A percentile compares a stretch with the other conserved stretches of the same genome.
These are phyloP conservation scores for Penicillium coprophilum DNA, from an alignment of 495 filamentous ascomycete species.

Conservation along the genomic window DNA sequence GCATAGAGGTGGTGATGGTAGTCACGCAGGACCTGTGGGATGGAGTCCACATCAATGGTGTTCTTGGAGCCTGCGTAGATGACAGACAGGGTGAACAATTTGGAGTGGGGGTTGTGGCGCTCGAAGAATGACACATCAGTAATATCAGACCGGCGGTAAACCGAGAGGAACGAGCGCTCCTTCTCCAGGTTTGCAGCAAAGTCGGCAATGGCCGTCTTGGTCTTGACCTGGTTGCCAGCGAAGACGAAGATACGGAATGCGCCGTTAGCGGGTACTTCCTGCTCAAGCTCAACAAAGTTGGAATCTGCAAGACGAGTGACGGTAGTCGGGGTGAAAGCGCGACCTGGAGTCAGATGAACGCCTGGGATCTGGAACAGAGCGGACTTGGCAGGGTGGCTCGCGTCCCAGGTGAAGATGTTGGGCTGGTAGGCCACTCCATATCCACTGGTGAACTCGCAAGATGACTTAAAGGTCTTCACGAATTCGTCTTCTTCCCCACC, in stretches of 20 bases:
- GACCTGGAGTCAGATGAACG: conserved; percentile 63
- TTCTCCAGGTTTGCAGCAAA: conserved; percentile 62
- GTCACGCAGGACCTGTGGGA: conserved; percentile 66
- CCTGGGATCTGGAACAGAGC: conserved; percentile 61
- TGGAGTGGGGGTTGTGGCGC: conserved; percentile 76
- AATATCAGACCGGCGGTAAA: conserved; percentile 61
- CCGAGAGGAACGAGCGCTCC: conserved; percentile 66
- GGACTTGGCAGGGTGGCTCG: conserved; percentile 70
- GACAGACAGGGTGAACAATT: conserved; percentile 74
- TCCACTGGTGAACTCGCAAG: conserved; percentile 64
- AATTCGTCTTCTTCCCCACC: conserved; percentile 57
- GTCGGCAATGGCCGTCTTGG: conserved; percentile 62
- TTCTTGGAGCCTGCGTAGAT: conserved; percentile 66
- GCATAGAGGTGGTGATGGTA: conserved; percentile 85
- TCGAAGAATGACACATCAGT: conserved; percentile 73
- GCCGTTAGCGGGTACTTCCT: conserved; percentile 83
- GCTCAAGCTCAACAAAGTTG: conserved; percentile 83
- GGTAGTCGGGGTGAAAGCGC: conserved; percentile 69
- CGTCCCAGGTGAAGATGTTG: conserved; percentile 68
- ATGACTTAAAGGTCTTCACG: conserved; percentile 63
- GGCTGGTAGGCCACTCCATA: conserved; percentile 63
- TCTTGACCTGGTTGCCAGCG: conserved; percentile 63
- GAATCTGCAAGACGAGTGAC: conserved; percentile 83
- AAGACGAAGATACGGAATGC: conserved; percentile 86
- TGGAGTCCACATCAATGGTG: conserved; percentile 61